Base-by-base conservation (phyloP, 2,329 filamentous ascomycete genomes). In the Pyrenochaeta sp. region DNA sequence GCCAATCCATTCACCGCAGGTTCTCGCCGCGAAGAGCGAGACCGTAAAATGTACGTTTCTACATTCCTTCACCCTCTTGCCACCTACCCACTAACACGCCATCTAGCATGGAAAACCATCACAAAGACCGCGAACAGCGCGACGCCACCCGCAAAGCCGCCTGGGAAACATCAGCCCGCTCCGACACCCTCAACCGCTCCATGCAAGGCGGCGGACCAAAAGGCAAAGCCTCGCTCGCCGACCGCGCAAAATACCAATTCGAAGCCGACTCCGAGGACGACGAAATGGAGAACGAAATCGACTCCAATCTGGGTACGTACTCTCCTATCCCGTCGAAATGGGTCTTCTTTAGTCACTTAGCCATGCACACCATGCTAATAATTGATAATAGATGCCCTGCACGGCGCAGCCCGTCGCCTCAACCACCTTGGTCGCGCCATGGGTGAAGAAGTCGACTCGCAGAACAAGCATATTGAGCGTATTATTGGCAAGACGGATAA, bases 401-500 rank as follows among this genome's bases (percentile, higher is more conserved):
- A 81, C 41, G 78, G 80, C 43, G 82, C 82, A 43, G 87, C 88
- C 8, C 80, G 81, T 45, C 82, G 87, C 53, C 75, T 96, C 67
- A 91, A 95, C 62, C 76, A 80, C 52, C 77, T 94, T 15, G 89
- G 88, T 11, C 78, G 81, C 55, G 88, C 87, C 31, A 92, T 90
- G 63, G 87, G 86, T 34, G 77, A 81, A 32, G 89, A 94, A 67
- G 80, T 94, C 17, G 85, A 90, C 49, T 75, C 81, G 44, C 89
- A 95, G 75, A 95, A 95, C 72, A 81, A 81, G 60, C 81, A 86
- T 62, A 87, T 96, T 63, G 86, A 88, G 51, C 81, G 85, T 46
- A 90, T 96, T 65, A 88, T 82, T 54, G 77, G 77, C 55, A 95
- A 95, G 89, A 93, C 86, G 73, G 90, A 96, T 68, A 81, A 79